Percentiles rank a stretch among this genome's conserved stretches.
Conservation (phyloP, 108 stramenopile genomes). For the Nitzschia sp. region DNA sequence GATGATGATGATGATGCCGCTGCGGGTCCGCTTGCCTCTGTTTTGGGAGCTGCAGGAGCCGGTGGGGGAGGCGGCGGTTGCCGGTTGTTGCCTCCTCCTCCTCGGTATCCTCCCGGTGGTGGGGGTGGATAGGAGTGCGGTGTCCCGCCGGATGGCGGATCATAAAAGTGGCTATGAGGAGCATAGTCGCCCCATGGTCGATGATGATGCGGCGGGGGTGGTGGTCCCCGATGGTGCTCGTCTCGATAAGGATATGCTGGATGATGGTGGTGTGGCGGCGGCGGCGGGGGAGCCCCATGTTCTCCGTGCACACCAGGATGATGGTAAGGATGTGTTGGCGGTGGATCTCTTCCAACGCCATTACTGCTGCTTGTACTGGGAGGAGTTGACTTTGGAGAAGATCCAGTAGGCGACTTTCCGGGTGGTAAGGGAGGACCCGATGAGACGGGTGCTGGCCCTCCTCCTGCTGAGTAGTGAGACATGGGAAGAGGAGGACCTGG, state of each 20-base stretch:
- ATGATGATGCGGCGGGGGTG: slow-evolving; percentile 3
- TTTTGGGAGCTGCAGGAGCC: background rate
- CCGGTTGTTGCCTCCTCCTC: too few relatives aligned
- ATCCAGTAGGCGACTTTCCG: background rate
- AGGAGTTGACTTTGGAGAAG: background rate
- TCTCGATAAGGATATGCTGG: background rate
- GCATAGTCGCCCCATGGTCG: background rate
- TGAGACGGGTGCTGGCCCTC: background rate
- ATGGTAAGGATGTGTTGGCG: slow-evolving; percentile 13
- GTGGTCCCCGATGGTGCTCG: background rate
- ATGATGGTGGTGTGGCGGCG: slow-evolving; percentile 2
- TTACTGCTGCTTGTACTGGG: background rate
- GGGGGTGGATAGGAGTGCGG: slow-evolving; percentile 4
- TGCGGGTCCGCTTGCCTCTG: background rate
- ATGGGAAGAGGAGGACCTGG: slow-evolving; percentile 6
- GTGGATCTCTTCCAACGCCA: slow-evolving; percentile 12
- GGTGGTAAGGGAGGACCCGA: background rate
- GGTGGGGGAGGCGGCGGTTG: background rate
- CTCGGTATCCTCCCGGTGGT: background rate
- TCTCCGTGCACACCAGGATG: slow-evolving; percentile 3
- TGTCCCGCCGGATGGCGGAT: background rate
- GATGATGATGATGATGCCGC: background rate
- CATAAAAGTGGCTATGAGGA: background rate
- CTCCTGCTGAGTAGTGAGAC: slow-evolving; percentile 2
- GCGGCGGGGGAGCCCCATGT: background rate